A percentile compares a stretch with the other conserved stretches of the same genome.
phyloP scores from a whole-genome alignment of 352 stramenopile species.

The Nothophytophthora sp. region DNA sequence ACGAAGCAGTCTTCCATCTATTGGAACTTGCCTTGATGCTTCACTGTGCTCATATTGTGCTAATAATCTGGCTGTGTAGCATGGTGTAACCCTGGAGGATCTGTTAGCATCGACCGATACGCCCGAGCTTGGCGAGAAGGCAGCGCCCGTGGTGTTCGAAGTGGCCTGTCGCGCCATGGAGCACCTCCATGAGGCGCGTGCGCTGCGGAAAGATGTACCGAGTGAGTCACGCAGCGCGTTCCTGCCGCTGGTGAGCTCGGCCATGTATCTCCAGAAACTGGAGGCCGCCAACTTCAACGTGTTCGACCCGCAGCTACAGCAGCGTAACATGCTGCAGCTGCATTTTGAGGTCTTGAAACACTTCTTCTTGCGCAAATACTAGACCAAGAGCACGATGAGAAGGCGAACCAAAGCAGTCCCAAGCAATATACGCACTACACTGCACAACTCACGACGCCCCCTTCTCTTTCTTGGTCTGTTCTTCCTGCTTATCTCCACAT shows the following conservation, averaged over 20 bases:
- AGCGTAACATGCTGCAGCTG: slow-evolving; percentile 58
- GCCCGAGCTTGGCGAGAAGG: slow-evolving; percentile 56
- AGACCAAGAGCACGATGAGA: slow-evolving; percentile 19
- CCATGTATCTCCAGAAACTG: slow-evolving; percentile 64
- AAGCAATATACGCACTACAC: slow-evolving; percentile 16
- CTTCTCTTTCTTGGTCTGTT: slow-evolving; percentile 18
- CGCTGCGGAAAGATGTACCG: slow-evolving; percentile 58
- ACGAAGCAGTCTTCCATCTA: slow-evolving; percentile 3
- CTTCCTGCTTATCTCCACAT: slow-evolving; percentile 11
- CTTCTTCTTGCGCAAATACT: slow-evolving; percentile 83
- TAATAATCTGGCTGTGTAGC: slow-evolving; percentile 24
- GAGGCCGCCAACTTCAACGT: slow-evolving; percentile 83
- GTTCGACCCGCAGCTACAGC: slow-evolving; percentile 58
- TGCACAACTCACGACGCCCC: slow-evolving; percentile 20
- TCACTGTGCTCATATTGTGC: no score
- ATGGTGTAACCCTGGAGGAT: slow-evolving; percentile 54
- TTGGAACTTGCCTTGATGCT: neutral
- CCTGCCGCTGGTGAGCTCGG: slow-evolving; percentile 65
- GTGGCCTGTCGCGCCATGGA: slow-evolving; percentile 84
- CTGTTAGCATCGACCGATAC: slow-evolving; percentile 64
- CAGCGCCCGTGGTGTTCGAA: slow-evolving; percentile 87
- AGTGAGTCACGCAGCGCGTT: slow-evolving; percentile 58
- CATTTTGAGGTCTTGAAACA: slow-evolving; percentile 75
- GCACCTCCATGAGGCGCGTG: slow-evolving; percentile 76
- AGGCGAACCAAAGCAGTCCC: no score